These are phyloP conservation scores for Yamadazyma kanchanaburiensis DNA, from an alignment of 1,139 yeast species.

Conservation along the genomic window DNA sequence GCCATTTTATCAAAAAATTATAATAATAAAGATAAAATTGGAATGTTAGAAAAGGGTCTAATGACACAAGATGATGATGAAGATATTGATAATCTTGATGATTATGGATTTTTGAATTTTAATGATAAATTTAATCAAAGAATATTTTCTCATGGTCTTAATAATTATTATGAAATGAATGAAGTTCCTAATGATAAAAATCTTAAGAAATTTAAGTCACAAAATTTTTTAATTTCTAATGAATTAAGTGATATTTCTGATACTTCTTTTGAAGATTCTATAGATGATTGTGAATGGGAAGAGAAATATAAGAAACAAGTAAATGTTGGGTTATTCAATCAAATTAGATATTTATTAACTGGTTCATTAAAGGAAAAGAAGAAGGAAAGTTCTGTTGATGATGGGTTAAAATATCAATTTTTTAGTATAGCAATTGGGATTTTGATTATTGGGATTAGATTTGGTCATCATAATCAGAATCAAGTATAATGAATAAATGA, in stretches of 20 bases:
- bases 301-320: slow-evolving; percentile 6
- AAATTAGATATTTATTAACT: slow-evolving; percentile 34
- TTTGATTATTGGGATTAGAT: slow-evolving; percentile 38
- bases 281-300: slow-evolving; percentile 17
- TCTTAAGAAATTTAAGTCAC: slow-evolving; percentile 35
- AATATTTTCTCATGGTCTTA: slow-evolving; percentile 28
- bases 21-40: slow-evolving; percentile 14
- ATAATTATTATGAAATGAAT: slow-evolving; percentile 22
- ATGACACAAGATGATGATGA: slow-evolving; percentile 14
- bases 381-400: slow-evolving; percentile 33
- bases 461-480: slow-evolving; percentile 23
- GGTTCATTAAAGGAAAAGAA: slow-evolving; percentile 21
- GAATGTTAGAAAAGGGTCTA: slow-evolving; percentile 19
- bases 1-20: slow-evolving; percentile 34
- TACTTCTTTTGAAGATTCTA: slow-evolving; percentile 7
- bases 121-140: slow-evolving; percentile 26
- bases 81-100: slow-evolving; percentile 23
- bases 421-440: slow-evolving; percentile 45
- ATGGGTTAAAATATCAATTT: slow-evolving; percentile 41
- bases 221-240: slow-evolving; percentile 22
- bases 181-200: slow-evolving; percentile 8
- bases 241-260: slow-evolving; percentile 12
- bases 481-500: slow-evolving; percentile 7
- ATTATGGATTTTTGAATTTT: slow-evolving; percentile 35
- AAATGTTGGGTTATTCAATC: slow-evolving; percentile 31